These are phyloP conservation scores for Calonectria honghensis DNA, from an alignment of 2,329 filamentous ascomycete species.

Conservation along the genomic window DNA sequence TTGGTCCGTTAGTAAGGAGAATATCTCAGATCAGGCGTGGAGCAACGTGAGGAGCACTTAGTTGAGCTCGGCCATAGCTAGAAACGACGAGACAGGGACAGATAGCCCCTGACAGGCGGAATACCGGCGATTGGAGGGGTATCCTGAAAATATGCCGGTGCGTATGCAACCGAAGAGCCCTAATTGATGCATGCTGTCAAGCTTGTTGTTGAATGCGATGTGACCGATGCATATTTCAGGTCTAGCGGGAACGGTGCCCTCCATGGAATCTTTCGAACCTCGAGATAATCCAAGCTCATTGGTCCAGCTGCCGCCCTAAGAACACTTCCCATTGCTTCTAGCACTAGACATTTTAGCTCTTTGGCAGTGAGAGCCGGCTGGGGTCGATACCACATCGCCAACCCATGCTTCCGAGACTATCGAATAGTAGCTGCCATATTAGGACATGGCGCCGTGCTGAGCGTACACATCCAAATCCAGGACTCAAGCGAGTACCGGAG, in stretches of 20 bases:
- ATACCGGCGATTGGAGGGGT: slow-evolving; percentile 37
- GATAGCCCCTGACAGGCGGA: slow-evolving; percentile 22
- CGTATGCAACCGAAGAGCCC: slow-evolving; percentile 24
- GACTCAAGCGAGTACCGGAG: slow-evolving; percentile 6
- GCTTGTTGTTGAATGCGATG: slow-evolving; percentile 22
- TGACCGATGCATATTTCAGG: slow-evolving; percentile 18
- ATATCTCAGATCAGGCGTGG: not conserved
- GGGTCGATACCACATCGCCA: slow-evolving; percentile 25
- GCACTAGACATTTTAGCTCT: slow-evolving; percentile 31
- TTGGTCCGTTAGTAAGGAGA: not conserved
- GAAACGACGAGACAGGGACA: slow-evolving; percentile 1
- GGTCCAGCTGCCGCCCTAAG: slow-evolving; percentile 9
- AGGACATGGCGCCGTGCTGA: slow-evolving; percentile 45
- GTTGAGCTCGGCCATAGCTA: not conserved
- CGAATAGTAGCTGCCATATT: slow-evolving; percentile 49
- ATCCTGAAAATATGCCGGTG: slow-evolving; percentile 35
- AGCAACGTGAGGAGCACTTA: not conserved
- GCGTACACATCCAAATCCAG: slow-evolving; percentile 36
- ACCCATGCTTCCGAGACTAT: slow-evolving; percentile 12
- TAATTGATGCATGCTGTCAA: slow-evolving; percentile 46
- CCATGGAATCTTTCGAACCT: slow-evolving; percentile 26
- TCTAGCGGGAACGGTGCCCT: slow-evolving; percentile 35
- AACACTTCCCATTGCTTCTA: slow-evolving; percentile 29
- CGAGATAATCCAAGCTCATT: slow-evolving; percentile 25
- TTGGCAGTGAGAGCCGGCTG: slow-evolving; percentile 38